phyloP scores from a whole-genome alignment of 192 early-diverging fungal species.

The Endogone sp. region DNA sequence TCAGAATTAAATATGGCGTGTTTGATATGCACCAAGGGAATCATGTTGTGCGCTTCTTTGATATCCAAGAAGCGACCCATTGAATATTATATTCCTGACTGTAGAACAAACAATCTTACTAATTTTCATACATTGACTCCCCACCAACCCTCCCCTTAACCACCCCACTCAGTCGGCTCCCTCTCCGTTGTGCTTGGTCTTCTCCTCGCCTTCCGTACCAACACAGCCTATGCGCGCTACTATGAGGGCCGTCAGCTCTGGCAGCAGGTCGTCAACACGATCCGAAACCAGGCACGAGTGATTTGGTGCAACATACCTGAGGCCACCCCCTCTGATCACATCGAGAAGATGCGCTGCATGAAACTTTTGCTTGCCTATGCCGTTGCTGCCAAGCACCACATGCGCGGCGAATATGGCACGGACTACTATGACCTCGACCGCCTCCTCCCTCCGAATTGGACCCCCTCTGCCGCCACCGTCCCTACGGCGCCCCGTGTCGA shows the following conservation, averaged over 20 bases:
- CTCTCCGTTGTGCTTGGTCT: slow-evolving; percentile 55
- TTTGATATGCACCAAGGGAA: too few species aligned
- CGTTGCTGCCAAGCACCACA: slow-evolving; percentile 51
- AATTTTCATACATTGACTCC: too few species aligned
- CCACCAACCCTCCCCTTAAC: background rate
- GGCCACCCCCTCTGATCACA: slow-evolving; percentile 34
- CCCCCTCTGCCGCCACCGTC: slow-evolving; percentile 29
- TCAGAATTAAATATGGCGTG: too few species aligned
- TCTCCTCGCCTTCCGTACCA: slow-evolving; percentile 81
- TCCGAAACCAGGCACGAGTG: slow-evolving; percentile 66
- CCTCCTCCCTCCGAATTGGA: slow-evolving; percentile 50
- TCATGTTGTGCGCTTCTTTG: too few species aligned
- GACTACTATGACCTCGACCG: slow-evolving; percentile 56
- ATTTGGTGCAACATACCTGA: slow-evolving; percentile 62
- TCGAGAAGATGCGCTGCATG: slow-evolving; percentile 55
- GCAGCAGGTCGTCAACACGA: slow-evolving; percentile 53
- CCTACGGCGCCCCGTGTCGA: background rate
- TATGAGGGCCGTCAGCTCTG: slow-evolving; percentile 80
- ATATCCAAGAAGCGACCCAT: too few species aligned
- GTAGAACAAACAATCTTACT: too few species aligned
- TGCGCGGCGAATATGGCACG: slow-evolving; percentile 55
- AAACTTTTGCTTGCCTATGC: slow-evolving; percentile 53
- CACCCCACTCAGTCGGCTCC: slow-evolving; percentile 13
- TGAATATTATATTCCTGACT: too few species aligned
- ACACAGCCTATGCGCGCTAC: slow-evolving; percentile 70